Evolutionary conservation across 2,329 filamentous ascomycete genomes (phyloP).

Genomic region (Alternaria solani): DNA sequence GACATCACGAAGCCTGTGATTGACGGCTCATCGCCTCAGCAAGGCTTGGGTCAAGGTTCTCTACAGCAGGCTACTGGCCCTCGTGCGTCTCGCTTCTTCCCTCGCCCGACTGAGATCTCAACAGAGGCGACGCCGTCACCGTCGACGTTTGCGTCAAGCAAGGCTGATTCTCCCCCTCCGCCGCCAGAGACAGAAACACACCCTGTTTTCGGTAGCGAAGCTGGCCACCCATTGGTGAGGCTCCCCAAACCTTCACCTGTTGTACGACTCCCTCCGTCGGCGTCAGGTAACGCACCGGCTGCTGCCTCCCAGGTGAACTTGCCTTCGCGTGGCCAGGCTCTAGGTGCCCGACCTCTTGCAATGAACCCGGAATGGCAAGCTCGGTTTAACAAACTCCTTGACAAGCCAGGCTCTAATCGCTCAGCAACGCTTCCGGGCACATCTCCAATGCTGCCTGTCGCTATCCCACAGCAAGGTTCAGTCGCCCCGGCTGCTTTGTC

Average conservation of each 20-base stretch:
- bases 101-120: slow-evolving; percentile 37
- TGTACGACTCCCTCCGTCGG: slow-evolving; percentile 78
- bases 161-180: slow-evolving; percentile 51
- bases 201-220: slow-evolving; percentile 75
- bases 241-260: slow-evolving; percentile 75
- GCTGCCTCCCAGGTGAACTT: slow-evolving; percentile 52
- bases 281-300: slow-evolving; percentile 45
- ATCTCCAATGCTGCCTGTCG: slow-evolving; percentile 41
- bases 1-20: slow-evolving; percentile 31
- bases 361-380: slow-evolving; percentile 74
- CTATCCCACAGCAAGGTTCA: slow-evolving; percentile 52
- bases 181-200: slow-evolving; percentile 78
- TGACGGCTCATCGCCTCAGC: slow-evolving; percentile 36
- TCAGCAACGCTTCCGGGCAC: slow-evolving; percentile 40
- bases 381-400: slow-evolving; percentile 79
- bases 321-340: slow-evolving; percentile 40
- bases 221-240: slow-evolving; percentile 70
- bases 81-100: slow-evolving; percentile 51
- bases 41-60: slow-evolving; percentile 29
- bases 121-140: slow-evolving; percentile 33
- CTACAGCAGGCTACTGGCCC: slow-evolving; percentile 38
- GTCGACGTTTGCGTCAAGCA: slow-evolving; percentile 26
- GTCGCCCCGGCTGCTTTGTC: slow-evolving; percentile 72
- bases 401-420: slow-evolving; percentile 60
- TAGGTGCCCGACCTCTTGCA: slow-evolving; percentile 51